phyloP scores from a whole-genome alignment of 2,329 filamentous ascomycete genomes.

The Pseudogymnoascus sp. region DNA sequence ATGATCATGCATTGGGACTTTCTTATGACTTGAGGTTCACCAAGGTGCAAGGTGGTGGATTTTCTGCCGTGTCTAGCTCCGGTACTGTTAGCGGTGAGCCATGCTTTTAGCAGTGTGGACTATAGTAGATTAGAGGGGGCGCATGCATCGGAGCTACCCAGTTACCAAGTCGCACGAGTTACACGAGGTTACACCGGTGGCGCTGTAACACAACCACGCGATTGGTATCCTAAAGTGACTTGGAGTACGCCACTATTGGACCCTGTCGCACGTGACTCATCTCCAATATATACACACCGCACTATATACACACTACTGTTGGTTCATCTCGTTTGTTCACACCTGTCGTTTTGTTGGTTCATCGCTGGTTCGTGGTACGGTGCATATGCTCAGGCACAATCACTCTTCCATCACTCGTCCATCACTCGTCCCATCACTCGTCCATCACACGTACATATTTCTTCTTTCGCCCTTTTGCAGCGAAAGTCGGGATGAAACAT shows the following conservation, averaged over 20 bases:
- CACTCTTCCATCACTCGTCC: neutral
- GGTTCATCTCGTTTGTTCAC: neutral
- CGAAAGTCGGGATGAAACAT: constrained; percentile 5
- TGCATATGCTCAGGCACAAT: constrained; percentile 3
- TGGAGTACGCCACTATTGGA: neutral
- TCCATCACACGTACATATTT: neutral
- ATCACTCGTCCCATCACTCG: neutral
- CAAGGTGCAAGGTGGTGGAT: neutral
- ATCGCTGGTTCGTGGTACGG: neutral
- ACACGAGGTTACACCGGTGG: neutral
- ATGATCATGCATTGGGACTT: neutral
- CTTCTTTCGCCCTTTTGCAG: neutral
- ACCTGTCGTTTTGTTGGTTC: neutral
- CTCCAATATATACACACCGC: neutral
- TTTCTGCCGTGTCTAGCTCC: constrained; percentile 1
- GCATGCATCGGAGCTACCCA: neutral
- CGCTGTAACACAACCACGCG: neutral
- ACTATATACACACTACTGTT: neutral
- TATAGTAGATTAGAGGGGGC: neutral
- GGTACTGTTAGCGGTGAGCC: constrained; percentile 4
- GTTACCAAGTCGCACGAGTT: neutral
- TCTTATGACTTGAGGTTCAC: neutral
- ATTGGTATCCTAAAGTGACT: neutral
- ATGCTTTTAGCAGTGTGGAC: neutral
- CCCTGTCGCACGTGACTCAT: neutral